Evolutionary conservation across 345 rosid genomes (phyloP).

Genomic region (Eucalyptus dawsonii): DNA sequence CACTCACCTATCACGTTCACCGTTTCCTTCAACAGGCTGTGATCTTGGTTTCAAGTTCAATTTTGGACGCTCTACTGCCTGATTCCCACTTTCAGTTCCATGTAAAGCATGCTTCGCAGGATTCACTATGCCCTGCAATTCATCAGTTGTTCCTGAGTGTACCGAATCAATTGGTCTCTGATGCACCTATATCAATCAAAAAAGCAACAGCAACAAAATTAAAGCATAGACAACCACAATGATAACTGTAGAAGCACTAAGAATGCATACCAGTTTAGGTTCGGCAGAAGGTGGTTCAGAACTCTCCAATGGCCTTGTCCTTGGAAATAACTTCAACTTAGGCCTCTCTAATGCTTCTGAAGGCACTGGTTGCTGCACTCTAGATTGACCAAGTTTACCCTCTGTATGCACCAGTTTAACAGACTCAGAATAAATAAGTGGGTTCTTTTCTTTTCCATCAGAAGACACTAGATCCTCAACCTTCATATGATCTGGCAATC

Average conservation of each 20-base stretch:
- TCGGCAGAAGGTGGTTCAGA: slow-evolving; percentile 20
- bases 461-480: slow-evolving; percentile 5
- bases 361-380: slow-evolving; percentile 17
- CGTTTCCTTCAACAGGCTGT: slow-evolving; percentile 35
- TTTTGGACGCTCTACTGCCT: slow-evolving; percentile 44
- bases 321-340: slow-evolving; percentile 56
- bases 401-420: slow-evolving; percentile 20
- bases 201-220: background rate
- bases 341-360: slow-evolving; percentile 47
- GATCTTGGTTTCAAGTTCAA: slow-evolving; percentile 52
- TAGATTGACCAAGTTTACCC: slow-evolving; percentile 17
- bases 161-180: slow-evolving; percentile 6
- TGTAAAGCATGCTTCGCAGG: slow-evolving; percentile 20
- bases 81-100: slow-evolving; percentile 34
- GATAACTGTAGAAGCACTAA: background rate
- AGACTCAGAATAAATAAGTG: slow-evolving; percentile 5
- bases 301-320: slow-evolving; percentile 48
- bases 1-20: slow-evolving; percentile 49
- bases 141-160: slow-evolving; percentile 11
- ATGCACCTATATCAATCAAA: slow-evolving; percentile 11
- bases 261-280: slow-evolving; percentile 25
- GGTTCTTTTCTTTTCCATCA: slow-evolving; percentile 32
- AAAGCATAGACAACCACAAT: background rate
- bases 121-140: slow-evolving; percentile 9
- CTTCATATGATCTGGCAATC: slow-evolving; percentile 23